Evolutionary conservation across 2,329 filamentous ascomycete genomes (phyloP).

Genomic region (Xylaria sp.): DNA sequence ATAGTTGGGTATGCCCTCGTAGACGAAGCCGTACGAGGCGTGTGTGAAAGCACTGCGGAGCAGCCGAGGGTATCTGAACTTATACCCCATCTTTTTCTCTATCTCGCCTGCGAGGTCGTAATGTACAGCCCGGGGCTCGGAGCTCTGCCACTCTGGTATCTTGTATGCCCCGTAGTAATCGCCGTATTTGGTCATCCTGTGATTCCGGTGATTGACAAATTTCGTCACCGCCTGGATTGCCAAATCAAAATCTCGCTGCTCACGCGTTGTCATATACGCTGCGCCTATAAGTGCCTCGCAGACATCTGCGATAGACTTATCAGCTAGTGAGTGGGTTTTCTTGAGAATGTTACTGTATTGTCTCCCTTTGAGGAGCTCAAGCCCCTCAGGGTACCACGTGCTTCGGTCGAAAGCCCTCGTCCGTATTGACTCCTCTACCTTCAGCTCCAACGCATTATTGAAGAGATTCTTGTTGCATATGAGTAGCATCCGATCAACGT

Average conservation of each 20-base stretch:
- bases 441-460: conserved; percentile 71
- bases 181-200: conserved; percentile 69
- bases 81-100: conserved; percentile 60
- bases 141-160: conserved; percentile 73
- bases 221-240: conserved; percentile 69
- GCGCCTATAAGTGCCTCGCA: conserved; percentile 95
- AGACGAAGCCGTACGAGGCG: conserved; percentile 76
- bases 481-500: conserved; percentile 88
- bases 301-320: conserved; percentile 93
- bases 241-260: conserved; percentile 56
- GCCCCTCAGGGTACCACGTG: conserved; percentile 85
- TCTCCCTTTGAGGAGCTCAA: conserved; percentile 78
- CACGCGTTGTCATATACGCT: conserved; percentile 62
- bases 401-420: conserved; percentile 82
- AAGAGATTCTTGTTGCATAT: conserved; percentile 92
- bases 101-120: conserved; percentile 70
- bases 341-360: conserved; percentile 49
- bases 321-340: conserved; percentile 70
- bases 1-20: conserved; percentile 83
- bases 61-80: conserved; percentile 76
- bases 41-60: conserved; percentile 87
- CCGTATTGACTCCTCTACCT: conserved; percentile 76
- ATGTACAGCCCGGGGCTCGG: conserved; percentile 68
- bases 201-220: conserved; percentile 72
- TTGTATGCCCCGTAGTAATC: conserved; percentile 76